phyloP scores from a whole-genome alignment of 768 basidiomycete species.

The Leccinum disarticulatum region DNA sequence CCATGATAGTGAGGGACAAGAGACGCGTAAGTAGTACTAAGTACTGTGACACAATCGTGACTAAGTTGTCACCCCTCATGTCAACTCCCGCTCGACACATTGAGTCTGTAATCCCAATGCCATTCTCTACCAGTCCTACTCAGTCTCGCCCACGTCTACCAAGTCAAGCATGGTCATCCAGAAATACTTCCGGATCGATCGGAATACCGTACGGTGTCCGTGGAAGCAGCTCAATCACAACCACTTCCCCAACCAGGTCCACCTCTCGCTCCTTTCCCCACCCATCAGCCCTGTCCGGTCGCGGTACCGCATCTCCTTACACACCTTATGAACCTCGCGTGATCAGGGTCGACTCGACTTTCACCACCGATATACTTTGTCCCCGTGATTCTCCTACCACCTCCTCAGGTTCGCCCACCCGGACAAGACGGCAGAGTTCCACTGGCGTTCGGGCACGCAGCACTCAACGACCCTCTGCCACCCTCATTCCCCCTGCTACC shows the following conservation, averaged over 20 bases:
- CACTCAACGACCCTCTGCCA: constrained; percentile 25
- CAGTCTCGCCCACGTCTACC: constrained; percentile 42
- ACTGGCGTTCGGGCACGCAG: constrained; percentile 29
- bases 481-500: constrained; percentile 31
- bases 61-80: constrained; percentile 38
- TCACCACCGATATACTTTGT: constrained; percentile 44
- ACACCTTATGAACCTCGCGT: constrained; percentile 63
- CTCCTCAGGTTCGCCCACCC: constrained; percentile 43
- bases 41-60: constrained; percentile 28
- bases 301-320: constrained; percentile 32
- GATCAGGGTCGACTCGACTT: constrained; percentile 54
- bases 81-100: constrained; percentile 55
- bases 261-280: constrained; percentile 47
- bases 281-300: constrained; percentile 31
- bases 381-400: constrained; percentile 35
- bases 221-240: constrained; percentile 30
- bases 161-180: constrained; percentile 32
- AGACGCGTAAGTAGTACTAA: constrained; percentile 22
- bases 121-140: constrained; percentile 40
- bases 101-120: constrained; percentile 65
- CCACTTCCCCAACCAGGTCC: constrained; percentile 40
- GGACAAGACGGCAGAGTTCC: constrained; percentile 48
- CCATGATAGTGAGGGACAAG: constrained; percentile 22
- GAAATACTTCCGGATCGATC: constrained; percentile 32
- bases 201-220: constrained; percentile 42